phyloP scores from a whole-genome alignment of 1,284 basidiomycete species.

The Cutaneotrichosporon cutaneum region DNA sequence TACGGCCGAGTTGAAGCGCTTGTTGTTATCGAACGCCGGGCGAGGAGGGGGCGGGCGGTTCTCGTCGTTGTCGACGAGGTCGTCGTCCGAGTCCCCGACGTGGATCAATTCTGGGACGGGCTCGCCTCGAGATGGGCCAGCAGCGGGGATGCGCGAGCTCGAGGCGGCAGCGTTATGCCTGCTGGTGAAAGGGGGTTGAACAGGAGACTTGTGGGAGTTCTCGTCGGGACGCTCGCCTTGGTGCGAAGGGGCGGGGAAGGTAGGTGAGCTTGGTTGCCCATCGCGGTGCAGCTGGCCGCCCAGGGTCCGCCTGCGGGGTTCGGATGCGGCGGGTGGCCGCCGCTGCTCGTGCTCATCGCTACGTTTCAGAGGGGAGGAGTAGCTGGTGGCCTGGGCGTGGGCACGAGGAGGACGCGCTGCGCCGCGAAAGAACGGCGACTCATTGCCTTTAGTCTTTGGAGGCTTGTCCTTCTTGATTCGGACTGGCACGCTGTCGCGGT shows the following conservation, averaged over 20 bases:
- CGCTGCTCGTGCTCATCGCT: not conserved
- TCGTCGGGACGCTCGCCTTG: not conserved
- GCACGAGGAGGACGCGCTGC: not conserved
- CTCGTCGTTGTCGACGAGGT: not conserved
- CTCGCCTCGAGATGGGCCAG: not conserved
- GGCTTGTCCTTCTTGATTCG: not conserved
- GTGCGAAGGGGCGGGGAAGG: not conserved
- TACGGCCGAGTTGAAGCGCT: constrained; percentile 8
- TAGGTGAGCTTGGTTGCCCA: not conserved
- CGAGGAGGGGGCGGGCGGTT: not conserved
- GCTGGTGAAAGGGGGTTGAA: not conserved
- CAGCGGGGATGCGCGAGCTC: not conserved
- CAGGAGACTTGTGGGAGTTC: not conserved
- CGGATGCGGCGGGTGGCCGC: not conserved
- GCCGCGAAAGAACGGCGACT: not conserved
- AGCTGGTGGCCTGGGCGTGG: not conserved
- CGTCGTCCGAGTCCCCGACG: not conserved
- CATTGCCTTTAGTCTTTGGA: not conserved
- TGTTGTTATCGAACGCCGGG: not conserved
- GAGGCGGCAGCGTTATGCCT: not conserved
- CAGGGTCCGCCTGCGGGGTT: not conserved
- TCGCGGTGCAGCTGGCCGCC: not conserved
- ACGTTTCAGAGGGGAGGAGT: not conserved
- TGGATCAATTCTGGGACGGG: not conserved
- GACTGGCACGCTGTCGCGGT: too few relatives aligned